Evolutionary conservation across 306 rosid species (phyloP).

Genomic region (Datisca glomerata): DNA sequence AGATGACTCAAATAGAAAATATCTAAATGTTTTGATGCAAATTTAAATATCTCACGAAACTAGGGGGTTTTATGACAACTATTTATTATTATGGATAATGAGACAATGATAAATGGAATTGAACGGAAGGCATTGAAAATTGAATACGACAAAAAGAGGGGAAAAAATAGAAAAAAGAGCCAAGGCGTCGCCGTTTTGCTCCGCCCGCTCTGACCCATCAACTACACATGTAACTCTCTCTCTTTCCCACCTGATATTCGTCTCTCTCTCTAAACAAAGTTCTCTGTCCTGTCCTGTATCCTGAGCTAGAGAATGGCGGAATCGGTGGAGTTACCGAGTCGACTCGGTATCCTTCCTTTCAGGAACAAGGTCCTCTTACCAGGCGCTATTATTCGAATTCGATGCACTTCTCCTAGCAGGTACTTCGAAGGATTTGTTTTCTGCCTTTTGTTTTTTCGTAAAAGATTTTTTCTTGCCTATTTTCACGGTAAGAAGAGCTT

Average conservation of each 20-base stretch:
- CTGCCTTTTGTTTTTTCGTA: background rate
- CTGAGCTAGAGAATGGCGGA: slow-evolving; percentile 56
- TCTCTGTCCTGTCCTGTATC: background rate
- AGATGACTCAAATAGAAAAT: too few relatives aligned
- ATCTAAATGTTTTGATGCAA: too few relatives aligned
- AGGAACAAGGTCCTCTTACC: slow-evolving; percentile 93
- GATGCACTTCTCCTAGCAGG: slow-evolving; percentile 97
- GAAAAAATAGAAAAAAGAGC: too few relatives aligned
- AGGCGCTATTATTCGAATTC: slow-evolving; percentile 93
- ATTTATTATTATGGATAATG: too few relatives aligned
- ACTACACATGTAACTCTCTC: slow-evolving; percentile 2
- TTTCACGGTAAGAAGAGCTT: background rate
- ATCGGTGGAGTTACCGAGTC: slow-evolving; percentile 82
- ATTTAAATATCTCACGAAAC: too few relatives aligned
- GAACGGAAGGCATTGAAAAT: too few relatives aligned
- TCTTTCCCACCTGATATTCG: background rate
- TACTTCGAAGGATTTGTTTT: slow-evolving; percentile 3
- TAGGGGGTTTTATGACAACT: too few relatives aligned
- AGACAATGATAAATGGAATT: too few relatives aligned
- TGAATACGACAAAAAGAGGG: too few relatives aligned
- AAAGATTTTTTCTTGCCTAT: background rate
- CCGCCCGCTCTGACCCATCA: too few relatives aligned
- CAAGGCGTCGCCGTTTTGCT: too few relatives aligned
- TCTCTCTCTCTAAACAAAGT: background rate
- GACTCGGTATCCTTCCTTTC: slow-evolving; percentile 94